Conservation (phyloP, 1,284 basidiomycete genomes). For the Butyriboletus appendiculatus region DNA sequence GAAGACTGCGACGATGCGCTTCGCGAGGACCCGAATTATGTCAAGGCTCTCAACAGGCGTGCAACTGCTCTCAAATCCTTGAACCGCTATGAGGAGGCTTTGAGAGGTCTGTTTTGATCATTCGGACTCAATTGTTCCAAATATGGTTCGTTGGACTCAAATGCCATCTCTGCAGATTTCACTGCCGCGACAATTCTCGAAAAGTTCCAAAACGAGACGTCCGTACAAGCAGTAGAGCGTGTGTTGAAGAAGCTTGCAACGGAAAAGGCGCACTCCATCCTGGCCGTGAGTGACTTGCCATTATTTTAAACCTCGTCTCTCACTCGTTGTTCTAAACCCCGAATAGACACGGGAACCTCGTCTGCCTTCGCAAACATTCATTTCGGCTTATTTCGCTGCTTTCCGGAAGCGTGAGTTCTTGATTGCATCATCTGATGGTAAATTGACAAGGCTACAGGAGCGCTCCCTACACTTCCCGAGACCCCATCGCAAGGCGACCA, state of each 20-base stretch:
- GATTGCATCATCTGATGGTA: not conserved
- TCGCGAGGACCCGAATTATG: slow-evolving; percentile 81
- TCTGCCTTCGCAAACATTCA: slow-evolving; percentile 91
- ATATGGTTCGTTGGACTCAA: not conserved
- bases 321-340: not conserved
- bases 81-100: slow-evolving; percentile 70
- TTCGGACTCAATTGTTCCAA: not conserved
- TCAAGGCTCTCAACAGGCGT: slow-evolving; percentile 95
- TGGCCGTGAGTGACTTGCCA: slow-evolving; percentile 46
- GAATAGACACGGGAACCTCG: slow-evolving; percentile 74
- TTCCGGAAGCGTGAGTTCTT: slow-evolving; percentile 80
- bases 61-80: slow-evolving; percentile 86
- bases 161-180: slow-evolving; percentile 63
- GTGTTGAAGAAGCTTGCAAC: slow-evolving; percentile 86
- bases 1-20: slow-evolving; percentile 91
- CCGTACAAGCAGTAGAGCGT: slow-evolving; percentile 86
- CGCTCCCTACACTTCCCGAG: slow-evolving; percentile 77
- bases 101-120: slow-evolving; percentile 61
- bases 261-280: slow-evolving; percentile 71
- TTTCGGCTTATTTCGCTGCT: slow-evolving; percentile 95
- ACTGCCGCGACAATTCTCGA: slow-evolving; percentile 95
- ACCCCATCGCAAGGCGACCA: slow-evolving; percentile 79
- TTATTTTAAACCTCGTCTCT: not conserved
- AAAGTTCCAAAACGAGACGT: slow-evolving; percentile 84
- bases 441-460: slow-evolving; percentile 44